phyloP scores from a whole-genome alignment of 2,329 filamentous ascomycete genomes.

The Dryadomyces quercivorus region DNA sequence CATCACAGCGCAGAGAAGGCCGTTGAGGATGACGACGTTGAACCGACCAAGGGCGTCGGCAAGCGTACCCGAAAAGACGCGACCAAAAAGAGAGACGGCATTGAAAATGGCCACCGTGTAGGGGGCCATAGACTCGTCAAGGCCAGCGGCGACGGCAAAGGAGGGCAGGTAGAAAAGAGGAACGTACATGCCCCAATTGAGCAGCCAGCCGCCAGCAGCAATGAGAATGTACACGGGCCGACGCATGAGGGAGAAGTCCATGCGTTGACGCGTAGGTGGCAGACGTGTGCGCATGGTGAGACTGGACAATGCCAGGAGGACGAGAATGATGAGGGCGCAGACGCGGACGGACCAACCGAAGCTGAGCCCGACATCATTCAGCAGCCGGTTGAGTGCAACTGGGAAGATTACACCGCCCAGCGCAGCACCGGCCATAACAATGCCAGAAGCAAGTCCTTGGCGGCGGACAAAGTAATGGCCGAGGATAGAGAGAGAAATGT shows the following conservation, averaged over 20 bases:
- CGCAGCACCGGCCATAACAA: conserved; percentile 1
- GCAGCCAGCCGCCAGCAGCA: conserved; percentile 12
- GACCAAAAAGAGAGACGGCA: conserved; percentile 38
- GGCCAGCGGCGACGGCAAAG: conserved; percentile 32
- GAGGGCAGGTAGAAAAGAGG: conserved; percentile 41
- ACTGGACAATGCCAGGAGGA: conserved; percentile 7
- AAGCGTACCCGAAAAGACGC: conserved; percentile 36
- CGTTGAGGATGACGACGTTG: conserved; percentile 21
- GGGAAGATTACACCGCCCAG: conserved; percentile 4
- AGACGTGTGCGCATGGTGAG: conserved; percentile 32
- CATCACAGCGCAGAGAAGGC: conserved; percentile 12
- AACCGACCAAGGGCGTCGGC: conserved; percentile 36
- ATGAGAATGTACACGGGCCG: conserved; percentile 39
- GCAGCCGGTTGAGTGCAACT: conserved; percentile 40
- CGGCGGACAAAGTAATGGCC: conserved; percentile 1
- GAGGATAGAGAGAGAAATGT: background rate
- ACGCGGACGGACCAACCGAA: conserved; percentile 4
- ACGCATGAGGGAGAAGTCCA: conserved; percentile 32
- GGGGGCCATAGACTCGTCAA: conserved; percentile 37
- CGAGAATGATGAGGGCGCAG: conserved; percentile 1
- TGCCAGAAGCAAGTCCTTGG: background rate
- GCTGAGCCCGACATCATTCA: conserved; percentile 22
- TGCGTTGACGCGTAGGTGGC: conserved; percentile 19
- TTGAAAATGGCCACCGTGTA: conserved; percentile 52
- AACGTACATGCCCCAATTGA: conserved; percentile 32